A percentile compares a stretch with the other conserved stretches of the same genome.
Conservation (phyloP, 148 eudicot species). For the Pouteria glomerata region DNA sequence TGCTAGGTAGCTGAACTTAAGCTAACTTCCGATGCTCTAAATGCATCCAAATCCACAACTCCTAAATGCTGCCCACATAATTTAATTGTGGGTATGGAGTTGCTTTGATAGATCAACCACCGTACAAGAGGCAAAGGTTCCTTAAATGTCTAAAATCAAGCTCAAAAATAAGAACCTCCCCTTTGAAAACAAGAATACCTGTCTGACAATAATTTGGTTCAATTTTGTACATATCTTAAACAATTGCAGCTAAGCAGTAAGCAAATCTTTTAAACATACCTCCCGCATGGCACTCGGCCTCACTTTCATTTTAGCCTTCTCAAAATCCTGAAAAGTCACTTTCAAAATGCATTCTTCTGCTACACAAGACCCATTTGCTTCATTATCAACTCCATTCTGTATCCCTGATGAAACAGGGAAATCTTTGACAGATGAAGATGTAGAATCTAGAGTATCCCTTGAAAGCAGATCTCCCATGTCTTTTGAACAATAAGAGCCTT, state of each 20-base stretch:
- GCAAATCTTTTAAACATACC: conserved; percentile 44
- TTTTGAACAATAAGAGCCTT: conserved; percentile 14
- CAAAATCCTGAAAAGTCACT: conserved; percentile 70
- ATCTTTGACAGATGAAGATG: conserved; percentile 30
- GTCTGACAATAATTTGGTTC: background rate
- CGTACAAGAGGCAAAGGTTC: background rate
- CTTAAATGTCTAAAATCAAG: background rate
- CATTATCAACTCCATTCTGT: conserved; percentile 7
- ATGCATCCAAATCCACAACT: background rate
- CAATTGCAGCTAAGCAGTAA: background rate
- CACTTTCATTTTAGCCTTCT: conserved; percentile 74
- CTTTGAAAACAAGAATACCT: background rate
- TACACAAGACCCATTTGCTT: conserved; percentile 10
- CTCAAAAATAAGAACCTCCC: background rate
- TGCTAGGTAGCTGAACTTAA: background rate
- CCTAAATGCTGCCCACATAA: background rate
- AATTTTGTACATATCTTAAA: too few species aligned
- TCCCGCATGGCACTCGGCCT: conserved; percentile 99
- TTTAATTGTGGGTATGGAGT: background rate
- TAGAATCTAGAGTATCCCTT: conserved; percentile 30
- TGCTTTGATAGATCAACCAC: background rate
- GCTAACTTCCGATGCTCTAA: background rate
- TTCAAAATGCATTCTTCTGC: conserved; percentile 25
- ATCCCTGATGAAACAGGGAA: conserved; percentile 17
- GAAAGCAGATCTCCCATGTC: too few species aligned